Conservation (phyloP, 169 alveolate species). For the Plasmodium knowlesi region DNA sequence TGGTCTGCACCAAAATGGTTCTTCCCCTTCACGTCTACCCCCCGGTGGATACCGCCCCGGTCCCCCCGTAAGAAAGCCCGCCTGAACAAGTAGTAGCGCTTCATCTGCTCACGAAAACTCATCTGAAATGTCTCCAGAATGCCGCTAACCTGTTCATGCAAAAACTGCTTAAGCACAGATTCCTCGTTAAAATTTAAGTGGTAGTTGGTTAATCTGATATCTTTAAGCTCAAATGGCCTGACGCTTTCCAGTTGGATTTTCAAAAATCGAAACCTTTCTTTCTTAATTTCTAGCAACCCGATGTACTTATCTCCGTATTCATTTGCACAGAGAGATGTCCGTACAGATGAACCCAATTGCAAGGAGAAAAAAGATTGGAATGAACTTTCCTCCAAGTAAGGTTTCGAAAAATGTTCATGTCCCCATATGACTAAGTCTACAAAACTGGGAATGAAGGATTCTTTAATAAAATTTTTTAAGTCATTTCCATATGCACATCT, state of each 20-base stretch:
- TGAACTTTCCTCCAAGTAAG: constrained; percentile 84
- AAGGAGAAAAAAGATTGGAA: constrained; percentile 89
- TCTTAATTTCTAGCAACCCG: constrained; percentile 89
- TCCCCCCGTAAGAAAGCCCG: neutral
- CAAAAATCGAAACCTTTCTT: constrained; percentile 87
- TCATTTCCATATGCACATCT: constrained; percentile 88
- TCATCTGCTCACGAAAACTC: constrained; percentile 3
- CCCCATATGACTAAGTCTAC: constrained; percentile 95
- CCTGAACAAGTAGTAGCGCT: constrained; percentile 50
- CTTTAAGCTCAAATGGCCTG: constrained; percentile 88
- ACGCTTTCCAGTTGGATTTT: constrained; percentile 91
- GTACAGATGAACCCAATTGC: constrained; percentile 92
- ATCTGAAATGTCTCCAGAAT: constrained; percentile 13
- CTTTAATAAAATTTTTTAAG: constrained; percentile 88
- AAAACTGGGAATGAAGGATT: constrained; percentile 90
- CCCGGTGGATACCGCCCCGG: neutral
- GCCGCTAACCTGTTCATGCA: constrained; percentile 27
- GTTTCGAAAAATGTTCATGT: constrained; percentile 96
- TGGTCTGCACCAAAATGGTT: neutral
- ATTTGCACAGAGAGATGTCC: constrained; percentile 93
- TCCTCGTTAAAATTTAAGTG: constrained; percentile 38
- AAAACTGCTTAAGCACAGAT: constrained; percentile 22
- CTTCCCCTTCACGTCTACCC: neutral
- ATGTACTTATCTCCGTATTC: constrained; percentile 93
- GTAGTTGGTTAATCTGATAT: constrained; percentile 40